Evolutionary conservation across 169 alveolate genomes (phyloP), one percentile per base, ranked within the genome.

Genomic region (Eimeria necatrix): DNA sequence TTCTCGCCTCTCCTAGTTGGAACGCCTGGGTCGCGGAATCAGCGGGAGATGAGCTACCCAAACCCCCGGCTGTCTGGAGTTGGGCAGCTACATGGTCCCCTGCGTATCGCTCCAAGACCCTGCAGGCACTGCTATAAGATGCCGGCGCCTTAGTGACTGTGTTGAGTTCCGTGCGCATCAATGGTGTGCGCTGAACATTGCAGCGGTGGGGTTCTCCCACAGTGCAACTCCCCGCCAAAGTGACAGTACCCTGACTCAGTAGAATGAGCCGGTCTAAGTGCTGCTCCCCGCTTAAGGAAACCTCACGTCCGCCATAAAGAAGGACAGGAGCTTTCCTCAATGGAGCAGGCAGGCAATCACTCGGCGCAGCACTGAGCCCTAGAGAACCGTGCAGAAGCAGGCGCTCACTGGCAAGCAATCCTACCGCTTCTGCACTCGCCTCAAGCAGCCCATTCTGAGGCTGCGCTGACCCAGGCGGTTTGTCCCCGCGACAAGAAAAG

Each of bases 161-260:
- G 12, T 22, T 56, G 49, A 20, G 70, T 24, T 48, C 24, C 70
- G 26, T 20, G 46, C 16, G 51, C 22, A 41, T 4, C 18, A 80
- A 68, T 68, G 89, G 70, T 2, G 51, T 80, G 71, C 70, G 71
- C 89, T 52, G 64, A 14, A 48, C 89, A 24, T 48, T 80, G 89
- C 89, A 80, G 89, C 89, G 89, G 49, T 80, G 64, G 70, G 89
- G 89, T 16, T 41, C 89, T 10, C 89, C 89, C 48, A 80, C 89
- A 41, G 89, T 80, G 41, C 89, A 80, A 68, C 89, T 80, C 26
- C 89, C 89, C 26, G 60, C 89, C 71, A 80, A 48, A 14, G 71
- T 80, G 51, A 52, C 89, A 5, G 61, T 16, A 20, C 89, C 89
- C 48, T 49, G 89, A 48, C 89, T 80, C n/a, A 80, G 89, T 16